A percentile compares a stretch with the other conserved stretches of the same genome.
phyloP scores from a whole-genome alignment of 73 alveolate species.

The Stentor coeruleus region DNA sequence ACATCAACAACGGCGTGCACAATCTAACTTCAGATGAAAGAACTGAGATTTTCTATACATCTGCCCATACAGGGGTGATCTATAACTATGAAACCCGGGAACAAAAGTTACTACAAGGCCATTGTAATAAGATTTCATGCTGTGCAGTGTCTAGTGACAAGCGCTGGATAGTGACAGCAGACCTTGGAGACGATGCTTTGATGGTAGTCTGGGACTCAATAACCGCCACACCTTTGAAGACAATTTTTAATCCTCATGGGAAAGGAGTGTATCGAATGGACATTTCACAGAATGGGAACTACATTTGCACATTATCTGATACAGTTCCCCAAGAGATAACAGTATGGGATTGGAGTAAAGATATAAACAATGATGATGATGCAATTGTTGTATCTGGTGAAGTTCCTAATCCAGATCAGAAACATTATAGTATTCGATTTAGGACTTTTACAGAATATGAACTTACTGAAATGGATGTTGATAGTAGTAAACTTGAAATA shows the following conservation, averaged over 20 bases:
- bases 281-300: constrained; percentile 37
- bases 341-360: constrained; percentile 49
- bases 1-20: constrained; percentile 88
- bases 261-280: constrained; percentile 93
- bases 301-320: constrained; percentile 37
- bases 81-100: constrained; percentile 87
- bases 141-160: constrained; percentile 87
- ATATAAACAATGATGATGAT: constrained; percentile 7
- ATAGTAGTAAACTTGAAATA: constrained; percentile 32
- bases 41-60: constrained; percentile 90
- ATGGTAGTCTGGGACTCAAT: constrained; percentile 96
- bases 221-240: constrained; percentile 88
- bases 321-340: constrained; percentile 29
- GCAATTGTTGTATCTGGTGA: constrained; percentile 18
- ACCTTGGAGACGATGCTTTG: constrained; percentile 92
- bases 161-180: constrained; percentile 96
- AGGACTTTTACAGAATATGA: no score
- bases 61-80: constrained; percentile 99
- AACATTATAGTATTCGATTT: constrained; percentile 27
- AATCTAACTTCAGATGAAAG: constrained; percentile 81
- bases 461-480: no score
- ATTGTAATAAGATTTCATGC: constrained; percentile 86
- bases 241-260: constrained; percentile 93
- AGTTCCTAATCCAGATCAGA: constrained; percentile 3
- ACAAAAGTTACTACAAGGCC: constrained; percentile 93